Evolutionary conservation across 371 early-diverging fungal genomes (phyloP).

Genomic region (Mucor piriformis): DNA sequence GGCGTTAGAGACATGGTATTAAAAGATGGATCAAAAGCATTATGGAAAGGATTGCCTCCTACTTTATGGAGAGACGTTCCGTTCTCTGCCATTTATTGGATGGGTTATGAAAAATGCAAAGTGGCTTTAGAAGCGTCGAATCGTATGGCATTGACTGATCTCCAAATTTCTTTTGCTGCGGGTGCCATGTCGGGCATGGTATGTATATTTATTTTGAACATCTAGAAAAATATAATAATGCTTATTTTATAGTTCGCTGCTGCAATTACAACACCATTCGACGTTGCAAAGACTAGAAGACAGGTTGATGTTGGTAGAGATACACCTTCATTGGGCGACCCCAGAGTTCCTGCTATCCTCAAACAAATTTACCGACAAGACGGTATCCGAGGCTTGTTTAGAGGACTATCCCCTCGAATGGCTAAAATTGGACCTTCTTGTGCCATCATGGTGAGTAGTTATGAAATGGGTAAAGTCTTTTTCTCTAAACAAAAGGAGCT

Average conservation of each 20-base stretch:
- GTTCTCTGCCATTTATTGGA: conserved; percentile 91
- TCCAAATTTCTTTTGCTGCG: conserved; percentile 63
- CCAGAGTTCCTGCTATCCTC: conserved; percentile 35
- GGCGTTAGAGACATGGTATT: conserved; percentile 67
- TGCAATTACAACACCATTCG: conserved; percentile 90
- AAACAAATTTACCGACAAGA: conserved; percentile 66
- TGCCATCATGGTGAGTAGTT: conserved; percentile 93
- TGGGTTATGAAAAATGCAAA: conserved; percentile 80
- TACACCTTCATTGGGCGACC: conserved; percentile 24
- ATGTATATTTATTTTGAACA: conserved; percentile 23
- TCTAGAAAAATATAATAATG: neutral
- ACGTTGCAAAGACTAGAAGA: conserved; percentile 91
- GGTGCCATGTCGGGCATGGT: conserved; percentile 79
- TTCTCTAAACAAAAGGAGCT: conserved; percentile 31
- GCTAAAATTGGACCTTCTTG: conserved; percentile 94
- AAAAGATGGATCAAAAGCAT: conserved; percentile 58
- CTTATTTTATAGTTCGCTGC: conserved; percentile 72
- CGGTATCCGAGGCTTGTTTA: conserved; percentile 77
- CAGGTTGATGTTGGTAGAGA: conserved; percentile 60
- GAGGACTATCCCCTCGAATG: conserved; percentile 74
- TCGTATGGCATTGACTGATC: conserved; percentile 27
- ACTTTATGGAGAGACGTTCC: conserved; percentile 96
- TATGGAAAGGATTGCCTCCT: conserved; percentile 90
- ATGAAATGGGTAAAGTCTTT: conserved; percentile 72
- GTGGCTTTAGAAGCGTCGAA: neutral